Base-by-base conservation (phyloP, 2,329 filamentous ascomycete species). In the Pseudogymnoascus sp. region DNA sequence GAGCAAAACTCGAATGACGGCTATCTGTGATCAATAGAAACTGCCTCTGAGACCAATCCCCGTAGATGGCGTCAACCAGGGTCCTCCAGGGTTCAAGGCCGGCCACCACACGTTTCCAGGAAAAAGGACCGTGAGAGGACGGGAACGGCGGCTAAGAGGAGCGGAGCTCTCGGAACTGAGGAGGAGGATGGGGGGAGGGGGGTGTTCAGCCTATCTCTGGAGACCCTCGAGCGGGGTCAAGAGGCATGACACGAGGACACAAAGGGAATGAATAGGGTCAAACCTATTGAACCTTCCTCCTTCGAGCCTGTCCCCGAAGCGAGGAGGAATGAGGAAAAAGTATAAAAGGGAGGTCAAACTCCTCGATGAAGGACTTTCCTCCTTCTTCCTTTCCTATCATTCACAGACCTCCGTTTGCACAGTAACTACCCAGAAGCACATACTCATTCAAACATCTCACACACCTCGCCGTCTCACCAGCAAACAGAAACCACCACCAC, bases 271-370 rank as follows among this genome's bases (percentile, higher is more conserved):
- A 70, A 73, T 69, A 65, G 72, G 70, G 69, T 73, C 69, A 70
- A 69, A 68, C 64, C 68, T 67, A 70, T 71, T 67, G 70, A 55
- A 33, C 49, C 49, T 55, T 33, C n/a, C 49, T 55, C 69, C 69
- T 66, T 69, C 65, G 65, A 68, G 69, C 64, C 65, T 66, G 64
- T 65, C 64, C 55, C 72, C 69, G 65, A 68, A 60, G 58, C 58
- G 58, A 60, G 58, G 72, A 71, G 72, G 69, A 72, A 70, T 68
- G 68, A 65, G 65, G 71, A 72, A 83, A 79, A 82, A 79, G 77
- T 87, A 87, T 87, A 87, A 87, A 87, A 85, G 77, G 82, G 74
- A 73, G 71, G 70, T 72, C 75, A 74, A 75, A 81, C 75, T 75
- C 80, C 78, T 68, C 74, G 70, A 73, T 74, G 70, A 70, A 69